Conservation (phyloP, 2,329 filamentous ascomycete species). For the Ophiostoma australiae region DNA sequence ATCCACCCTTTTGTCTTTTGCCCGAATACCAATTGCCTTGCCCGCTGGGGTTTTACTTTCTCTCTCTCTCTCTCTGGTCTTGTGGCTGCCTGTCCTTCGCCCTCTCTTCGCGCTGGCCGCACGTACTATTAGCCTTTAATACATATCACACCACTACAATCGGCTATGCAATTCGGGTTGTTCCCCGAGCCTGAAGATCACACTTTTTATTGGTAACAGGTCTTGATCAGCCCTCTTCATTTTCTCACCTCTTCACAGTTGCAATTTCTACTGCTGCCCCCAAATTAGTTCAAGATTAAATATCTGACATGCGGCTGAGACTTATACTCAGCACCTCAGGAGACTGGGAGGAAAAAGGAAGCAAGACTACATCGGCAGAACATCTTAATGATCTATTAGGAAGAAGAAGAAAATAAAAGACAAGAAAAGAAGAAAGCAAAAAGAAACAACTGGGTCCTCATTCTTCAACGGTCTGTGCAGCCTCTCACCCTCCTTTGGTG, state of each 20-base stretch:
- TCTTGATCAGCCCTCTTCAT: not conserved
- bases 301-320: not conserved
- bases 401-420: not conserved
- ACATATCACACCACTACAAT: not conserved
- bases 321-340: not conserved
- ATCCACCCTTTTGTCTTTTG: not conserved
- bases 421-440: not conserved
- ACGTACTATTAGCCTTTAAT: not conserved
- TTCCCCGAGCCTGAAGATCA: conserved; percentile 3
- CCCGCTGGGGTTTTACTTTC: not conserved
- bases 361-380: not conserved
- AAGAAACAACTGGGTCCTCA: not conserved
- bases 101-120: not conserved
- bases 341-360: not conserved
- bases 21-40: not conserved
- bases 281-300: not conserved
- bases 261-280: not conserved
- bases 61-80: not conserved
- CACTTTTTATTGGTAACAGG: not conserved
- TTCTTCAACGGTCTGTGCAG: conserved; percentile 10
- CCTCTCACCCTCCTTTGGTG: not conserved
- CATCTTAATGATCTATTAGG: not conserved
- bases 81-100: not conserved
- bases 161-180: not conserved
- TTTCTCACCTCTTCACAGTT: not conserved